Base-by-base conservation (phyloP, 345 rosid genomes). In the Sonneratia caseolaris region DNA sequence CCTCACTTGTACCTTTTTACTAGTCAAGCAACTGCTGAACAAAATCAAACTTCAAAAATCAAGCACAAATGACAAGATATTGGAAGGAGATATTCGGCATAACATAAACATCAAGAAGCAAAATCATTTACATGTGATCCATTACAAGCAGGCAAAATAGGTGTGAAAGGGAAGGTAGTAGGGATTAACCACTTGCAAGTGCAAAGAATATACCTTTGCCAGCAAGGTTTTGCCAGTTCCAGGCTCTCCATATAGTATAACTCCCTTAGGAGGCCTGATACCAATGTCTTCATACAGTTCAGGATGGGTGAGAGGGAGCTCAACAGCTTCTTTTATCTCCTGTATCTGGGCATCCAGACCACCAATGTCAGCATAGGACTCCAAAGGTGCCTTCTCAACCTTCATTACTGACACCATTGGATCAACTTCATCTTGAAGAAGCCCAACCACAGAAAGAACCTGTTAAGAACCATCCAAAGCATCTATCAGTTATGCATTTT, bases 351-450 rank as follows among this genome's bases (percentile, higher is more conserved):
- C 92, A 85, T 95, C 98, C 71, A 95, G 84, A 74, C 99, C 99
- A 79, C 99, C 99, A 71, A 95, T 92, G 56, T 95, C 99, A 19
- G 99, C 98, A 82, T 95, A 95, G 3, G 99, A 95, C 71, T 95
- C 99, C 82, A 92, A 68, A 24, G 98, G 99, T 75, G 99, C 99
- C 85, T 92, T 92, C 81, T 95, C 98, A 22, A 92, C 99, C 82
- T 95, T 95, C 99, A 95, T 95, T 61, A 95, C 99, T 22, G 98
- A 92, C 73, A 95, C 98, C 99, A 95, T 92, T 55, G 98, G 98
- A 81, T 95, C 99, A 66, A 95, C 99, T 55, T 95, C 98, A 82
- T 95, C 98, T 81, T 92, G 98, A 15, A 95, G 88, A 76, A 92
- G 88, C 56, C 98, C 99, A 84, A 92, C 99, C 59, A 95, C 99